phyloP scores from a whole-genome alignment of 176 grass and related monocot species.

The Avena atlantica region DNA sequence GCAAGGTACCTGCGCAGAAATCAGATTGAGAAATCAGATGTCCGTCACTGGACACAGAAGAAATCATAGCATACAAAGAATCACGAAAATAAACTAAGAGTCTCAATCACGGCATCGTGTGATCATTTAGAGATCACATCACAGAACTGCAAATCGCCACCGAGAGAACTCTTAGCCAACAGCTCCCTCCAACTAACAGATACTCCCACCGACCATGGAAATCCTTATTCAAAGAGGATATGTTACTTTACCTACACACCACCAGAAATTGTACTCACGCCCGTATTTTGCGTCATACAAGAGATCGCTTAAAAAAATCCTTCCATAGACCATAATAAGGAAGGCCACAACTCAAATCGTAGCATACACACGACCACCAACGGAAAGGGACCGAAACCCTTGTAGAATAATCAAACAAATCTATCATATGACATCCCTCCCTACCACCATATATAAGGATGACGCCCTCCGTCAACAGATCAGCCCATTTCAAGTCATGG shows the following conservation, averaged over 20 bases:
- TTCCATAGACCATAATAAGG: background rate
- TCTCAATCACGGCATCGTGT: background rate
- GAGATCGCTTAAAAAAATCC: background rate
- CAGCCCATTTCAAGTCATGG: background rate
- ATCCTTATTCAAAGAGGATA: background rate
- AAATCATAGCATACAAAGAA: background rate
- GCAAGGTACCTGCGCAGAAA: slow-evolving; percentile 67
- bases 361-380: background rate
- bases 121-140: background rate
- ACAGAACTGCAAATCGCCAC: background rate
- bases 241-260: background rate
- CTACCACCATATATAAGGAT: slow-evolving; percentile 7
- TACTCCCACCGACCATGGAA: background rate
- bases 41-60: background rate
- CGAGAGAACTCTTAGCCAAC: background rate
- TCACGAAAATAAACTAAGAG: background rate
- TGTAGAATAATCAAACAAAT: background rate
- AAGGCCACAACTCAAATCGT: background rate
- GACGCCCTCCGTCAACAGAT: background rate
- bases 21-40: slow-evolving; percentile 29
- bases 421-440: background rate
- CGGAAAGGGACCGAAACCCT: background rate
- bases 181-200: slow-evolving; percentile 2
- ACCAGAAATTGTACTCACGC: background rate
- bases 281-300: background rate